These are phyloP conservation scores for Fistulifera pelliculosa DNA, from an alignment of 108 stramenopile species.

Conservation along the genomic window DNA sequence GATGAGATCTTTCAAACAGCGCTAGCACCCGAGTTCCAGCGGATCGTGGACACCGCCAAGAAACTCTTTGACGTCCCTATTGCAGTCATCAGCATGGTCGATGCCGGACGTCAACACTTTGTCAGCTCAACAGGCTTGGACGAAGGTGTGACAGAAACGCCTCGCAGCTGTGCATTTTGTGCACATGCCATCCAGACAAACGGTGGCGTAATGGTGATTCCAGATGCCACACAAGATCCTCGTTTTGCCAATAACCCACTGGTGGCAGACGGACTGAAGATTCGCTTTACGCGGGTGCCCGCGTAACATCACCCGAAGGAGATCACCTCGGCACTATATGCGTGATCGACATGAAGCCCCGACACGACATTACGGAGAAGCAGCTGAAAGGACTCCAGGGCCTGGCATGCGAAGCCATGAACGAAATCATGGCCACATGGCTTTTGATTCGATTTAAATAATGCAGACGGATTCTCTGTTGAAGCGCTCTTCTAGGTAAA, in stretches of 20 bases:
- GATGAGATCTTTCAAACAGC: too few relatives aligned
- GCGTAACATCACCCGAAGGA: slow-evolving; percentile 53
- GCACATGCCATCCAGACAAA: slow-evolving; percentile 55
- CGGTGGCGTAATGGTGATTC: slow-evolving; percentile 50
- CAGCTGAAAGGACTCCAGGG: too few relatives aligned
- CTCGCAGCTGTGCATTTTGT: slow-evolving; percentile 73
- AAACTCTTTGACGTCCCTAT: slow-evolving; percentile 51
- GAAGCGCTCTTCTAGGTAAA: too few relatives aligned
- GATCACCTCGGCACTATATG: slow-evolving; percentile 75
- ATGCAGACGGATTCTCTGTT: too few relatives aligned
- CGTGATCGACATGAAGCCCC: slow-evolving; percentile 63
- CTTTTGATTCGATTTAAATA: too few relatives aligned
- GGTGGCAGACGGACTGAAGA: slow-evolving; percentile 63
- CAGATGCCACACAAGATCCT: slow-evolving; percentile 55
- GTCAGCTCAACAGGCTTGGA: slow-evolving; percentile 54
- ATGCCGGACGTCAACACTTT: slow-evolving; percentile 69
- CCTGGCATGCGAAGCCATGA: too few relatives aligned
- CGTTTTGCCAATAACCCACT: slow-evolving; percentile 63
- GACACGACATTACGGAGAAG: slow-evolving; percentile 17
- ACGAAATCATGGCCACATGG: too few relatives aligned
- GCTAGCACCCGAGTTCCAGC: slow-evolving; percentile 3
- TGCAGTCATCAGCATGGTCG: slow-evolving; percentile 41
- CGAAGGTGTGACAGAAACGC: slow-evolving; percentile 64
- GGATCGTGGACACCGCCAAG: slow-evolving; percentile 10
- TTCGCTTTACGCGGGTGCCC: slow-evolving; percentile 76